phyloP scores from a whole-genome alignment of 83 land plant species.

The Picea abies region DNA sequence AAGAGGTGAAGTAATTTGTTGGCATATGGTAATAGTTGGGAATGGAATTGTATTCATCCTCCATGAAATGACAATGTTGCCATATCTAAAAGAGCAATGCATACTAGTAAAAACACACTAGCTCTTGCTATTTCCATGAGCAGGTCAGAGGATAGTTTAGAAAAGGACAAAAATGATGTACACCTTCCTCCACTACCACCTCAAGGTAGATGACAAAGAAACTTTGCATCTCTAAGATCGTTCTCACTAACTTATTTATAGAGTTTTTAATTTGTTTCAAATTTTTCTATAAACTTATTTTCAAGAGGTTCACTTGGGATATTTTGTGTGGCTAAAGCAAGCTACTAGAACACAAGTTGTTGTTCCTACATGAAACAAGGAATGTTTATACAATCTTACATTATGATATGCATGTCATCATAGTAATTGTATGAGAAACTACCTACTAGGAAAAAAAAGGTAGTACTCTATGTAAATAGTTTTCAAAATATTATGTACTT shows the following conservation, averaged over 20 bases:
- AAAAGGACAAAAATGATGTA: slow-evolving; percentile 12
- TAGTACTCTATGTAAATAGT: slow-evolving; percentile 9
- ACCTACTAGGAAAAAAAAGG: background rate
- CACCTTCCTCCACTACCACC: slow-evolving; percentile 13
- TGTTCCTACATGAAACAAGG: background rate
- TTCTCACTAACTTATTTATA: slow-evolving; percentile 31
- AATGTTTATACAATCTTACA: background rate
- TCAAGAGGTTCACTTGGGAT: slow-evolving; percentile 11
- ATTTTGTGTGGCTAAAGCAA: background rate
- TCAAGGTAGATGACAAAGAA: slow-evolving; percentile 13
- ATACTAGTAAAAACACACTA: slow-evolving; percentile 35
- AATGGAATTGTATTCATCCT: slow-evolving; percentile 21
- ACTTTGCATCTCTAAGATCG: slow-evolving; percentile 26
- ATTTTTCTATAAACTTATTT: background rate
- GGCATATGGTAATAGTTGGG: slow-evolving; percentile 11
- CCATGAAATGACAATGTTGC: slow-evolving; percentile 10
- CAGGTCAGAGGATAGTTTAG: slow-evolving; percentile 12
- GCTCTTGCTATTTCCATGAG: slow-evolving; percentile 22
- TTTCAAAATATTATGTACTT: slow-evolving; percentile 9
- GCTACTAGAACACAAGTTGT: background rate
- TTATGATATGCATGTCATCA: background rate
- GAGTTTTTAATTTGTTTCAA: slow-evolving; percentile 3
- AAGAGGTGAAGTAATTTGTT: slow-evolving; percentile 38
- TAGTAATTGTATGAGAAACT: background rate
- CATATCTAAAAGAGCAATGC: slow-evolving; percentile 35